Conservation (phyloP, 345 rosid species). For the Acer yangbiense region DNA sequence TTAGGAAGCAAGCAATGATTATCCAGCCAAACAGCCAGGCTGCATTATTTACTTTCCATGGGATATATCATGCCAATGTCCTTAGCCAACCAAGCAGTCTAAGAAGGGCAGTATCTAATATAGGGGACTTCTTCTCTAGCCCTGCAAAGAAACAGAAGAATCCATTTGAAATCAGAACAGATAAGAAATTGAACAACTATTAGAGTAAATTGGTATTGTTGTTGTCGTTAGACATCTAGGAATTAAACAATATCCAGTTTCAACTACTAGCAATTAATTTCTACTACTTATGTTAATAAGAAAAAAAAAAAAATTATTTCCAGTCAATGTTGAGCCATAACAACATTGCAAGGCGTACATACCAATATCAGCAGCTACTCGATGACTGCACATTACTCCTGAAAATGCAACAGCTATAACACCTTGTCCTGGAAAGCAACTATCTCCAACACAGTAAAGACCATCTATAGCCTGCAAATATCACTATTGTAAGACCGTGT, state of each 20-base stretch:
- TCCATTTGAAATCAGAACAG: not conserved
- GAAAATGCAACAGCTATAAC: slow-evolving; percentile 97
- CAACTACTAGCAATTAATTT: not conserved
- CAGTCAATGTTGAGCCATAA: not conserved
- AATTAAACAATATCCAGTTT: not conserved
- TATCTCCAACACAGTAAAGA: slow-evolving; percentile 94
- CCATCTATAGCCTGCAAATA: slow-evolving; percentile 66
- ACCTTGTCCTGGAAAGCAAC: slow-evolving; percentile 99
- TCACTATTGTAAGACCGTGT: slow-evolving; percentile 19
- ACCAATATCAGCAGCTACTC: slow-evolving; percentile 99
- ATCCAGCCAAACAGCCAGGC: not conserved
- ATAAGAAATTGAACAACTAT: not conserved
- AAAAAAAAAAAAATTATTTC: slow-evolving; percentile 11
- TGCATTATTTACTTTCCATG: not conserved
- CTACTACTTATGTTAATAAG: not conserved
- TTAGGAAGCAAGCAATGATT: slow-evolving; percentile 6
- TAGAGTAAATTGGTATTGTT: not conserved
- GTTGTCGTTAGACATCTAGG: not conserved
- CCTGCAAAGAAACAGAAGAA: slow-evolving; percentile 34
- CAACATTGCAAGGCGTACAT: slow-evolving; percentile 25
- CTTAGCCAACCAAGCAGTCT: slow-evolving; percentile 76
- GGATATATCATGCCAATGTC: slow-evolving; percentile 56
- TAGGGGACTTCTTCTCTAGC: slow-evolving; percentile 72
- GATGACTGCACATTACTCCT: slow-evolving; percentile 95
- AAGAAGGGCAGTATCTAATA: slow-evolving; percentile 74